Conservation (phyloP, 139 green algal genomes). For the Volvox reticuliferus region DNA sequence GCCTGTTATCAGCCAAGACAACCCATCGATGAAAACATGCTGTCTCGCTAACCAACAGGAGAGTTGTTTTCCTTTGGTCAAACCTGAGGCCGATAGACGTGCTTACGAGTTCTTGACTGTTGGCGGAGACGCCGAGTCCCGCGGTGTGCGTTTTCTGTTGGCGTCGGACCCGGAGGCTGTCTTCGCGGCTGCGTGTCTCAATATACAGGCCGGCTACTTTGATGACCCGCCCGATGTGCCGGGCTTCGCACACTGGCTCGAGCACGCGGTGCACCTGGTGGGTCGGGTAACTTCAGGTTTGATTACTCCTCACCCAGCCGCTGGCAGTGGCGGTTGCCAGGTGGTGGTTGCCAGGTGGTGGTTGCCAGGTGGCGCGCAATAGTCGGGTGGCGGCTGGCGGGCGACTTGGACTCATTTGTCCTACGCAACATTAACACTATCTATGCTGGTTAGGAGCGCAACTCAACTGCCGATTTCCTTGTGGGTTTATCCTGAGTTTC, state of each 20-base stretch:
- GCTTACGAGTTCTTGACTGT: not conserved
- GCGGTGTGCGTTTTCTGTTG: conserved; percentile 56
- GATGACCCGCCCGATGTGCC: conserved; percentile 63
- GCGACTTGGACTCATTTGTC: no score
- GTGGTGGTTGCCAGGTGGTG: no score
- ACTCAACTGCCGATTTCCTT: no score
- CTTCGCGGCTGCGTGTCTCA: conserved; percentile 61
- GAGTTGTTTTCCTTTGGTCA: not conserved
- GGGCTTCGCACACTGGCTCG: conserved; percentile 91
- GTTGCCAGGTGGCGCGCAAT: no score
- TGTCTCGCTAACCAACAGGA: not conserved
- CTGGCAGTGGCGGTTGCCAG: no score
- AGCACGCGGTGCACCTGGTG: conserved; percentile 98
- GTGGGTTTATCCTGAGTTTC: no score
- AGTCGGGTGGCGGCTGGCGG: no score
- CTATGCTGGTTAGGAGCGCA: no score
- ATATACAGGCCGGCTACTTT: conserved; percentile 67
- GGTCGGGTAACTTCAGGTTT: not conserved
- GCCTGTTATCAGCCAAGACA: no score
- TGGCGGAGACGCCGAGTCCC: not conserved
- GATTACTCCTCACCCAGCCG: no score
- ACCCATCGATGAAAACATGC: no score
- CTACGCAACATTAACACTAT: no score
- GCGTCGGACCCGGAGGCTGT: conserved; percentile 61
- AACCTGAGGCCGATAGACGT: conserved; percentile 10